These are phyloP conservation scores for Mycena belliarum DNA, from an alignment of 768 basidiomycete genomes.

Conservation along the genomic window DNA sequence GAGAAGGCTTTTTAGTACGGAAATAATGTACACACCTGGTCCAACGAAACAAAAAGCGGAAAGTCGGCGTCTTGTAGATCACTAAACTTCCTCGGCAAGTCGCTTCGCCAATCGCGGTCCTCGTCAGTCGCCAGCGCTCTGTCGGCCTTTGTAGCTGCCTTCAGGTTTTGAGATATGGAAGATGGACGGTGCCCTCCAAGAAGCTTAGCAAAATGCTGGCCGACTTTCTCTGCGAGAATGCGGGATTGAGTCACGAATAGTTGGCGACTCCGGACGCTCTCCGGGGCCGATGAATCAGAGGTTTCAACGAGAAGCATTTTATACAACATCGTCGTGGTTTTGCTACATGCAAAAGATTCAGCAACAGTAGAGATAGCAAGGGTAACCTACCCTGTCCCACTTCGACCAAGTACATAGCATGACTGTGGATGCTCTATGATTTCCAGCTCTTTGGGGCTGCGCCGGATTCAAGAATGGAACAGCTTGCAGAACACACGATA, in stretches of 20 bases:
- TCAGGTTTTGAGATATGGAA: constrained; percentile 1
- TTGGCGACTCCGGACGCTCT: constrained; percentile 40
- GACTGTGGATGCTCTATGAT: constrained; percentile 45
- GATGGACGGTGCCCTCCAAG: constrained; percentile 12
- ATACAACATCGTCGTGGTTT: constrained; percentile 12
- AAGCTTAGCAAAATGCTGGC: constrained; percentile 47
- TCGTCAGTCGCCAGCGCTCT: constrained; percentile 36
- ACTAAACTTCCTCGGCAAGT: constrained; percentile 56
- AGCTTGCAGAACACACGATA: neutral
- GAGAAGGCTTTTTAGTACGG: neutral
- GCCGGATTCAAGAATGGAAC: neutral
- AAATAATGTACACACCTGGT: constrained; percentile 45
- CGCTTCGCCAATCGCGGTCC: constrained; percentile 41
- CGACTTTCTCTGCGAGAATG: constrained; percentile 47
- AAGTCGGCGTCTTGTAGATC: constrained; percentile 61
- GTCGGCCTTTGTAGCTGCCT: constrained; percentile 21
- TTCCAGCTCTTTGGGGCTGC: constrained; percentile 31
- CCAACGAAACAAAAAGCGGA: constrained; percentile 69
- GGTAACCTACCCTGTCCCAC: constrained; percentile 48
- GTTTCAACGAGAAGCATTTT: constrained; percentile 11
- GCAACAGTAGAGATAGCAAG: neutral
- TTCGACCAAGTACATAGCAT: constrained; percentile 48
- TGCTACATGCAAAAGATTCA: neutral
- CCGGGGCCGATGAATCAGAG: neutral
- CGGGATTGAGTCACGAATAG: constrained; percentile 54